phyloP scores from a whole-genome alignment of 495 filamentous ascomycete species.

The Tetracladium marchalianum region DNA sequence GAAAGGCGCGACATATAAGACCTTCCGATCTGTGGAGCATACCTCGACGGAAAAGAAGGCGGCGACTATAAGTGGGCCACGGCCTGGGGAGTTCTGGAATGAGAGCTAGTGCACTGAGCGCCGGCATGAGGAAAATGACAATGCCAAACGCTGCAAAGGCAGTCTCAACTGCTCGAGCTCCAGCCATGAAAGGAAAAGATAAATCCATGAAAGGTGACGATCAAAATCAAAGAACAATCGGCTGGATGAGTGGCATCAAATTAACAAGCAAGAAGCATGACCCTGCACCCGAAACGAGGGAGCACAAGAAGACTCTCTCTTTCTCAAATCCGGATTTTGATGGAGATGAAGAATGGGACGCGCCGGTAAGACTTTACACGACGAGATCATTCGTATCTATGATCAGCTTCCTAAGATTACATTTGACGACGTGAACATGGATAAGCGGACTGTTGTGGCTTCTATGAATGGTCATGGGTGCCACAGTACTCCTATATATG shows the following conservation, averaged over 20 bases:
- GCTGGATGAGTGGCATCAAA: slow-evolving; percentile 91
- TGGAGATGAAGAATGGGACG: slow-evolving; percentile 51
- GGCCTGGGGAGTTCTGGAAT: slow-evolving; percentile 25
- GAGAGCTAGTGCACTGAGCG: slow-evolving; percentile 24
- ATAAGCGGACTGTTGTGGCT: slow-evolving; percentile 57
- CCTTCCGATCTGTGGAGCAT: slow-evolving; percentile 54
- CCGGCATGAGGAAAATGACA: slow-evolving; percentile 36
- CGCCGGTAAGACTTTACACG: slow-evolving; percentile 70
- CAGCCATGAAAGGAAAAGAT: slow-evolving; percentile 29
- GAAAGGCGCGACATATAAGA: slow-evolving; percentile 75
- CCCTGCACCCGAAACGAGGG: slow-evolving; percentile 2
- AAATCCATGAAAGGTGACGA: slow-evolving; percentile 23
- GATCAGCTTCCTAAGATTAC: slow-evolving; percentile 73
- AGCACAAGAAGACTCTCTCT: slow-evolving; percentile 15
- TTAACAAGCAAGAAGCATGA: slow-evolving; percentile 43
- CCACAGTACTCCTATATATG: slow-evolving; percentile 56
- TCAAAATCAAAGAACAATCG: slow-evolving; percentile 49
- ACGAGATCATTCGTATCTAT: slow-evolving; percentile 79
- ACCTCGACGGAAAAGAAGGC: slow-evolving; percentile 28
- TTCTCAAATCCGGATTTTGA: slow-evolving; percentile 23
- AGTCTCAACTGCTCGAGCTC: slow-evolving; percentile 18
- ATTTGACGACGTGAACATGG: slow-evolving; percentile 80
- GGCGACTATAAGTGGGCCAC: slow-evolving; percentile 41
- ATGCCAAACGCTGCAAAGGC: slow-evolving; percentile 3
- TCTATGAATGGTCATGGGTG: slow-evolving; percentile 91